Evolutionary conservation across 148 eudicot species (phyloP), one percentile per base, ranked within the genome.

Genomic region (Pouteria glomerata): DNA sequence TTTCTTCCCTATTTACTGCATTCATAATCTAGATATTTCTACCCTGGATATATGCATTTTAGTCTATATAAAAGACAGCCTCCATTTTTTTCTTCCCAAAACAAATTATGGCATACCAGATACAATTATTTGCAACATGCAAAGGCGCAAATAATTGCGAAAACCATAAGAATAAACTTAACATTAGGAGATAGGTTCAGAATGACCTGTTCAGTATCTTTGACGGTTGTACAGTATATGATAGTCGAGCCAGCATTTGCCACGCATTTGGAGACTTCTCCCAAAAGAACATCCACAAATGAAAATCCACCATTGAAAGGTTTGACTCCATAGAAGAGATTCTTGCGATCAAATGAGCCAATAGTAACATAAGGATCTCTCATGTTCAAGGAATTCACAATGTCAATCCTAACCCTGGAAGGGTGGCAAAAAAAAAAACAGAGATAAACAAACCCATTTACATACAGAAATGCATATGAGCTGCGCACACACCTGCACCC

Each of bases 341-440:
- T 91, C 69, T 78, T 76, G 72, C 93, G 97, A 74, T 91, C 93
- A 76, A 88, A 91, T 57, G 97, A 91, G 44, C 97, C 97, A 76
- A 91, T 65, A 63, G 87, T 69, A 53, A 91, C 76, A 76, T 80
- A 82, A 76, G 93, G 87, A 74, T 82, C 80, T 72, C 83, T 79
- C 87, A 88, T 74, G 82, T 82, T 79, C 77, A 91, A 68, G 48
- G 97, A 91, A 27, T 68, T 73, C 44, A 77, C 62, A 53, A 91
- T 88, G 78, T 91, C 97, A 47, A 11, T 55, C 51, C 81, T 82
- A 62, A 91, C 97, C 87, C 97, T 91, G 77, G 53, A 74, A 74
- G 10, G 64, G 50, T 53, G 26, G 3, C 19, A 39, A 21, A 60
- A 26, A 68, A 48, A 31, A 14, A n/a, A 59, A 60, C 10, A 27